Evolutionary conservation across 305 asterid species (phyloP).

Genomic region (Nicotiana rustica): DNA sequence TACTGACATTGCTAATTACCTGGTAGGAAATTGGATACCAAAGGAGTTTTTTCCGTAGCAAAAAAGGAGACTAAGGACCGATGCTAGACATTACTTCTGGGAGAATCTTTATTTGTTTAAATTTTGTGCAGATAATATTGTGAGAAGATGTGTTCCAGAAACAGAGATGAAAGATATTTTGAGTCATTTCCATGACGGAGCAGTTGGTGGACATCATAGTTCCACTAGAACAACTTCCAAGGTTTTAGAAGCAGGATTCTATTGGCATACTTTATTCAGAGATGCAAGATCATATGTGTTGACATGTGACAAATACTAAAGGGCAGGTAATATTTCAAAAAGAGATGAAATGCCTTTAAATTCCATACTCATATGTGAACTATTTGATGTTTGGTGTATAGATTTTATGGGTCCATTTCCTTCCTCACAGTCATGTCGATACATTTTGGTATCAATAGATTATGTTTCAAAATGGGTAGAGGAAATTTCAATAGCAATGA

Average conservation of each 20-base stretch:
- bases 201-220: not conserved
- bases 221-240: not conserved
- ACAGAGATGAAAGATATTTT: not conserved
- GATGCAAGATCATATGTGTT: not conserved
- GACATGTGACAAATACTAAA: slow-evolving; percentile 4
- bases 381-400: not conserved
- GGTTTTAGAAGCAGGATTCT: not conserved
- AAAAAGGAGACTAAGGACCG: not conserved
- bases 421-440: not conserved
- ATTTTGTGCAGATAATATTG: not conserved
- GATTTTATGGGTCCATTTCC: not conserved
- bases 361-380: not conserved
- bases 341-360: slow-evolving; percentile 14
- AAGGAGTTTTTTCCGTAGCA: too few relatives aligned
- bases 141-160: not conserved
- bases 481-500: not conserved
- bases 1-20: not conserved
- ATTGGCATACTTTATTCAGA: not conserved
- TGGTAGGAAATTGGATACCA: too few relatives aligned
- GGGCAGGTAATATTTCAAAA: not conserved
- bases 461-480: not conserved
- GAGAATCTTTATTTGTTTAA: not conserved
- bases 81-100: not conserved
- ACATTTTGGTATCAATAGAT: not conserved
- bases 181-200: not conserved